Conservation (phyloP, 2,329 filamentous ascomycete genomes). For the Allantophomopsis lycopodina region DNA sequence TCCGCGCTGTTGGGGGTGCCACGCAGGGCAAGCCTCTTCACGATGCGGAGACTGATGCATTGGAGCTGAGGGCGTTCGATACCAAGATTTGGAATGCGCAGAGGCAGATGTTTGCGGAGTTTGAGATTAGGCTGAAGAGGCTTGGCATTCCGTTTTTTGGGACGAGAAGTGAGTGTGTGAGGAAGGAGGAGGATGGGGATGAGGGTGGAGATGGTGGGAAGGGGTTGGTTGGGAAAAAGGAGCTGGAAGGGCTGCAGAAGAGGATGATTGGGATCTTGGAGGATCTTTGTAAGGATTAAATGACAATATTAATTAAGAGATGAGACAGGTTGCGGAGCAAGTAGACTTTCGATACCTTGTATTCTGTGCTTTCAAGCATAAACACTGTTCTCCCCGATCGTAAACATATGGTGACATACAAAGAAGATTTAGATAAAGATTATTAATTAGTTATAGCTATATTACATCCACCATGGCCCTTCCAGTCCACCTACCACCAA, state of each 20-base stretch:
- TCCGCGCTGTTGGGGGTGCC: conserved; percentile 32
- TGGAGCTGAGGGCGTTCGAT: conserved; percentile 44
- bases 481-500: too few relatives aligned
- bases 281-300: conserved; percentile 28
- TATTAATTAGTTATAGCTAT: too few relatives aligned
- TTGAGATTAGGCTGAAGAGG: conserved; percentile 37
- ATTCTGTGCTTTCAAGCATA: too few relatives aligned
- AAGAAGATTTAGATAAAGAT: too few relatives aligned
- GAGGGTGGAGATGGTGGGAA: conserved; percentile 8
- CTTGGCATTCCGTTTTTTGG: conserved; percentile 49
- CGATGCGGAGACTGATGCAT: conserved; percentile 22
- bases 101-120: conserved; percentile 41
- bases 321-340: too few relatives aligned
- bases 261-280: conserved; percentile 34
- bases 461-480: too few relatives aligned
- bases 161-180: conserved; percentile 28
- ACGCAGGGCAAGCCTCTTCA: conserved; percentile 10
- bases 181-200: conserved; percentile 16
- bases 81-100: conserved; percentile 47
- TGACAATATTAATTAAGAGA: background rate
- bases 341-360: too few relatives aligned
- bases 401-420: too few relatives aligned
- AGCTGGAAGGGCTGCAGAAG: conserved; percentile 27
- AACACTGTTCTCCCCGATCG: too few relatives aligned
- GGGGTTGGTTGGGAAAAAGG: conserved; percentile 21